phyloP scores from a whole-genome alignment of 2,329 filamentous ascomycete species.

The Ascochyta lentis region DNA sequence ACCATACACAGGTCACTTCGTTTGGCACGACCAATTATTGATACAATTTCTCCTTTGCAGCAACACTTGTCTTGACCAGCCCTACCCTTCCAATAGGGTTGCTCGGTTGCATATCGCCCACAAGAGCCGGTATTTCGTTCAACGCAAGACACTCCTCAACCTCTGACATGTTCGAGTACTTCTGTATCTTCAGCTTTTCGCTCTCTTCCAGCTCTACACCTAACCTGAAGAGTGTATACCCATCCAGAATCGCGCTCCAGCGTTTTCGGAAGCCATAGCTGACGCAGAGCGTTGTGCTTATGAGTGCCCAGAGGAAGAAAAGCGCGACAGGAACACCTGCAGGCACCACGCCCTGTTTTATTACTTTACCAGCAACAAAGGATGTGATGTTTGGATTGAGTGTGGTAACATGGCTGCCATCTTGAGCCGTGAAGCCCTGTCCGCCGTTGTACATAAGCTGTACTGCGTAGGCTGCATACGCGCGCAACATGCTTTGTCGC shows the following conservation, averaged over 20 bases:
- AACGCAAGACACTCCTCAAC: not conserved
- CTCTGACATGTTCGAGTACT: not conserved
- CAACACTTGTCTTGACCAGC: not conserved
- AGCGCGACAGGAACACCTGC: not conserved
- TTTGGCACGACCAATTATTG: too few species aligned
- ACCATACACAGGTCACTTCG: not conserved
- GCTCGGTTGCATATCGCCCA: constrained; percentile 1
- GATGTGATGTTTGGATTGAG: constrained; percentile 4
- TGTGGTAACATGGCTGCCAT: not conserved
- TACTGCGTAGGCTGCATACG: constrained; percentile 9
- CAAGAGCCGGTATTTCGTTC: not conserved
- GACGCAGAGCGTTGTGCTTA: constrained; percentile 2
- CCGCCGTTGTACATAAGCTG: constrained; percentile 16
- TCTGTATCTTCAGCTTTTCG: not conserved
- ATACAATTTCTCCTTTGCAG: not conserved
- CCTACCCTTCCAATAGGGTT: constrained; percentile 3
- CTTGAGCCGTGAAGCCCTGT: constrained; percentile 6
- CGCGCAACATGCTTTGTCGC: constrained; percentile 4
- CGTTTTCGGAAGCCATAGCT: constrained; percentile 12
- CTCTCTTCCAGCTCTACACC: not conserved
- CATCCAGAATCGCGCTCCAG: constrained; percentile 17
- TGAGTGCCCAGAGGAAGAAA: constrained; percentile 6
- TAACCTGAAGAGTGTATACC: constrained; percentile 16
- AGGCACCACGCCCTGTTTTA: constrained; percentile 8
- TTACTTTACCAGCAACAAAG: constrained; percentile 5